Conservation (phyloP, 192 early-diverging fungal species). For the Diversispora epigaea region DNA sequence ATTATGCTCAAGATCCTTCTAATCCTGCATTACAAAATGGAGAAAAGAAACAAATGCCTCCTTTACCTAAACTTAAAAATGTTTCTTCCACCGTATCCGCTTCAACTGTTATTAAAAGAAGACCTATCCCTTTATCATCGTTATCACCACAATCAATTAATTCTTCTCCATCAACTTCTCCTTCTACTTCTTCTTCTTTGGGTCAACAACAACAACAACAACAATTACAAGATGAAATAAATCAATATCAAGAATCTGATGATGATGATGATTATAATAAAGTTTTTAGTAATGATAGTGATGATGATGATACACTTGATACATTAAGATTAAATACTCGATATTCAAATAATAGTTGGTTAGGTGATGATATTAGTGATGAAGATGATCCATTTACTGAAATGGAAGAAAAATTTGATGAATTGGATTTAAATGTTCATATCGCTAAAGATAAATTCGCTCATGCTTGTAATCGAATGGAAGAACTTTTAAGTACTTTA, state of each 20-base stretch:
- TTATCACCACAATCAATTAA: background rate
- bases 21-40: background rate
- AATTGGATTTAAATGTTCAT: conserved; percentile 51
- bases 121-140: background rate
- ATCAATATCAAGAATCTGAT: conserved; percentile 22
- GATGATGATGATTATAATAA: conserved; percentile 27
- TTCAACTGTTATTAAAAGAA: background rate
- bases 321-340: conserved; percentile 40
- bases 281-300: conserved; percentile 23
- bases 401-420: conserved; percentile 52
- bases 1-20: background rate
- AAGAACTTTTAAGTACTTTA: conserved; percentile 38
- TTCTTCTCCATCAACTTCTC: background rate
- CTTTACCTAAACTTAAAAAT: background rate
- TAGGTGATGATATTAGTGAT: conserved; percentile 45
- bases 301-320: conserved; percentile 31
- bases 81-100: background rate
- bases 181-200: background rate
- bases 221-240: background rate
- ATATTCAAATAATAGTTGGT: conserved; percentile 48
- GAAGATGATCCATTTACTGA: conserved; percentile 54
- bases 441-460: conserved; percentile 48
- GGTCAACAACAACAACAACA: background rate
- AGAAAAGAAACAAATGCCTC: background rate
- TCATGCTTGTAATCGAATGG: conserved; percentile 35